Evolutionary conservation across 2,329 filamentous ascomycete species (phyloP).

Genomic region (Cordyceps cicadae): DNA sequence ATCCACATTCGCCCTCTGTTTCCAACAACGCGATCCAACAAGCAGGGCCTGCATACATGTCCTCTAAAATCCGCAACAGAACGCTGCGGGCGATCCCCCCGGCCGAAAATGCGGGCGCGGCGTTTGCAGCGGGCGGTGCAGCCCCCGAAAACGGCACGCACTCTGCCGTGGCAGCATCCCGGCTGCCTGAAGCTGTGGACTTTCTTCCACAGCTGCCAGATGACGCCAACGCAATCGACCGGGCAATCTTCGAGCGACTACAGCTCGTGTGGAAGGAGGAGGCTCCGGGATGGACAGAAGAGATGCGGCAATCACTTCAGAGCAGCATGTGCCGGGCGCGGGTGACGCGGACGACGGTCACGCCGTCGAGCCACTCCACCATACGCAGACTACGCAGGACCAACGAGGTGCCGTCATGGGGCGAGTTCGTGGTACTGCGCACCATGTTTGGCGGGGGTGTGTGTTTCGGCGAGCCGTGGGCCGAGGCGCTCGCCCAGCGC

Average conservation of each 20-base stretch:
- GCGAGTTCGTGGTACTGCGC: constrained; percentile 1
- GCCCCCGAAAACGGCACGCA: too few relatives aligned
- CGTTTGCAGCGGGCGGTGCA: background rate
- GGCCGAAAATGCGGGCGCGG: too few relatives aligned
- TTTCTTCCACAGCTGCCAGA: background rate
- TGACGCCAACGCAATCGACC: constrained; percentile 3
- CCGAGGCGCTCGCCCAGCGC: background rate
- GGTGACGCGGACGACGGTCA: background rate
- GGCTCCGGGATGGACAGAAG: background rate
- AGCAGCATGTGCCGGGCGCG: background rate
- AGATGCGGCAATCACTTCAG: background rate
- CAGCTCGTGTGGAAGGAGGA: constrained; percentile 5
- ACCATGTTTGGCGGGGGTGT: constrained; percentile 5
- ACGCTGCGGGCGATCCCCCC: background rate
- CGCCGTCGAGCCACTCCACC: background rate
- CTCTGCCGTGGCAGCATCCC: background rate
- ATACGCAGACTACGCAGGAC: background rate
- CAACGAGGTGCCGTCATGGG: background rate
- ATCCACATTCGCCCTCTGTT: too few relatives aligned
- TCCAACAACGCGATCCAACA: too few relatives aligned
- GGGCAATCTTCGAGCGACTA: background rate
- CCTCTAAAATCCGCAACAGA: background rate
- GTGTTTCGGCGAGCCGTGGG: constrained; percentile 8
- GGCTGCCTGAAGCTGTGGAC: background rate
- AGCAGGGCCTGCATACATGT: too few relatives aligned